A percentile compares a stretch with the other conserved stretches of the same genome.
phyloP scores from a whole-genome alignment of 2,329 filamentous ascomycete species.

The Neonectria neomacrospora region DNA sequence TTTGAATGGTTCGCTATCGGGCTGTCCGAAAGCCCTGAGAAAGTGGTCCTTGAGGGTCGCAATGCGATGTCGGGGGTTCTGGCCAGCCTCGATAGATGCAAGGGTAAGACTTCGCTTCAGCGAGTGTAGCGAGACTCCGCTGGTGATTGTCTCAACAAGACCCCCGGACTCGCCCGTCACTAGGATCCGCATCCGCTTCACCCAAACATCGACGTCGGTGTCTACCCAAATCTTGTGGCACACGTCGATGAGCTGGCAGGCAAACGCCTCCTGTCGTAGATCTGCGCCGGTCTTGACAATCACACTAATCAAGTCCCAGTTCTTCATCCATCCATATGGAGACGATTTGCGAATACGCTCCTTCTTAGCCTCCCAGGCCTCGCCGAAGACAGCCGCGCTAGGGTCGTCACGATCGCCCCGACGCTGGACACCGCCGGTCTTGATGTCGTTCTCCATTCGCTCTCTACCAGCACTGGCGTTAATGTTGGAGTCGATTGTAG shows the following conservation, averaged over 20 bases:
- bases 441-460: constrained; percentile 90
- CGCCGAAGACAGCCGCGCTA: constrained; percentile 86
- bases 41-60: constrained; percentile 86
- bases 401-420: constrained; percentile 87
- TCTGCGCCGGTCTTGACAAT: constrained; percentile 90
- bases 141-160: constrained; percentile 88
- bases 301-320: constrained; percentile 87
- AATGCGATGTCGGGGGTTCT: constrained; percentile 79
- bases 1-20: constrained; percentile 74
- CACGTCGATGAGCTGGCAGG: constrained; percentile 84
- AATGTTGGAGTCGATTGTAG: constrained; percentile 61
- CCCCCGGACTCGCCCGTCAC: constrained; percentile 88
- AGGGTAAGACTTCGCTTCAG: constrained; percentile 85
- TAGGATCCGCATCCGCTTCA: constrained; percentile 87
- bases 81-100: constrained; percentile 76
- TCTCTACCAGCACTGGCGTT: constrained; percentile 80
- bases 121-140: constrained; percentile 87
- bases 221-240: constrained; percentile 86
- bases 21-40: constrained; percentile 78
- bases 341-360: constrained; percentile 86
- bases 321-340: constrained; percentile 89
- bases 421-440: constrained; percentile 83
- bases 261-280: constrained; percentile 85
- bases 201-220: constrained; percentile 81
- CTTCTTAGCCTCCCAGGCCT: constrained; percentile 86